phyloP scores from a whole-genome alignment of 306 rosid species.

The Trifolium subterraneum region DNA sequence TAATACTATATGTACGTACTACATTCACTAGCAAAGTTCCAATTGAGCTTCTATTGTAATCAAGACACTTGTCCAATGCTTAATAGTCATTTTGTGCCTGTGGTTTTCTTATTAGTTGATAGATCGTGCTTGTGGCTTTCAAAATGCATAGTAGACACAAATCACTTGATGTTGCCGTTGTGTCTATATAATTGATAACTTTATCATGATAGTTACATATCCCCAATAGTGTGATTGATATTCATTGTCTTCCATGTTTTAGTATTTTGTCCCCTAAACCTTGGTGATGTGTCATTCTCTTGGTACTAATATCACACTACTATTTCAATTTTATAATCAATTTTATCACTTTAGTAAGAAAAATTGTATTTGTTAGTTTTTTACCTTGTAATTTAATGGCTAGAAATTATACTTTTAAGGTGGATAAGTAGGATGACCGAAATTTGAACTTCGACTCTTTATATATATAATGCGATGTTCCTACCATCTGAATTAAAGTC shows the following conservation, averaged over 20 bases:
- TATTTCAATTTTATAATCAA: too few species aligned
- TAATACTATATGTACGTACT: conserved; percentile 8
- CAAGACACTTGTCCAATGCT: conserved; percentile 34
- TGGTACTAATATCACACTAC: not conserved
- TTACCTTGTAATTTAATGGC: too few species aligned
- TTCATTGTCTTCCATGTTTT: conserved; percentile 27
- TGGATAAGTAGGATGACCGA: too few species aligned
- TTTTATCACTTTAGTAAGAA: too few species aligned
- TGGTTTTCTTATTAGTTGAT: conserved; percentile 9
- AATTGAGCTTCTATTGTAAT: conserved; percentile 40
- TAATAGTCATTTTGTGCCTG: not conserved
- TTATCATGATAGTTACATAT: conserved; percentile 31
- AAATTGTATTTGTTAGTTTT: too few species aligned
- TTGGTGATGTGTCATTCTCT: conserved; percentile 44
- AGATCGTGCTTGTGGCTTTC: conserved; percentile 20
- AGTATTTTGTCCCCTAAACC: conserved; percentile 16
- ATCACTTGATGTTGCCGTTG: conserved; percentile 14
- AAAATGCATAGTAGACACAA: conserved; percentile 27
- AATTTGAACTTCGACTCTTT: too few species aligned
- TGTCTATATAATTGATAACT: conserved; percentile 38
- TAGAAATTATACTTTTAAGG: too few species aligned
- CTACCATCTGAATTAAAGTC: too few species aligned
- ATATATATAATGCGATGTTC: too few species aligned
- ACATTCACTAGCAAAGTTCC: conserved; percentile 27
- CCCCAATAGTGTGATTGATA: not conserved